Conservation (phyloP, 306 rosid genomes). For the Alnus rubra region DNA sequence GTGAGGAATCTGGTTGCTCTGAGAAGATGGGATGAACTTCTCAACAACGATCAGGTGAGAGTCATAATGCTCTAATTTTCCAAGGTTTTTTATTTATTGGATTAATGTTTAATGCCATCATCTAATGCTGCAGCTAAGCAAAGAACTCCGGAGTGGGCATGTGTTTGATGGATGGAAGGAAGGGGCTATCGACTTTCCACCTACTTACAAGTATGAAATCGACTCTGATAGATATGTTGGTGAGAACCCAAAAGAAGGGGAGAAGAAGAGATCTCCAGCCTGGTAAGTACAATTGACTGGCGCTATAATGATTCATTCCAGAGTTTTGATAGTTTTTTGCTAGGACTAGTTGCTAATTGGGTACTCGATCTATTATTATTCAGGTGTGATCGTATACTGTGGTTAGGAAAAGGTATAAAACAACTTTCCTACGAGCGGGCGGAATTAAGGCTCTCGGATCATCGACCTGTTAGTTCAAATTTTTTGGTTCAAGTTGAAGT, state of each 20-base stretch:
- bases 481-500: constrained; percentile 85
- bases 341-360: not conserved
- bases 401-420: constrained; percentile 82
- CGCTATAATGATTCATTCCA: too few species aligned
- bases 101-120: constrained; percentile 12
- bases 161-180: constrained; percentile 97
- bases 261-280: constrained; percentile 92
- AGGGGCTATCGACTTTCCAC: constrained; percentile 77
- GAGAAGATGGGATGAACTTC: constrained; percentile 76
- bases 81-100: not conserved
- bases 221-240: constrained; percentile 76
- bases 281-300: constrained; percentile 51
- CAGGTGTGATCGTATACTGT: constrained; percentile 94
- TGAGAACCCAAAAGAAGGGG: constrained; percentile 76
- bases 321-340: too few species aligned
- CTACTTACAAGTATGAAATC: constrained; percentile 87
- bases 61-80: constrained; percentile 11
- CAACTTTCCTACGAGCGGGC: constrained; percentile 66
- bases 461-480: constrained; percentile 75
- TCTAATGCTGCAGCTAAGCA: constrained; percentile 58
- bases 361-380: constrained; percentile 21
- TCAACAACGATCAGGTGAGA: constrained; percentile 80
- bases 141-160: constrained; percentile 65
- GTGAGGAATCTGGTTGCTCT: constrained; percentile 61
- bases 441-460: constrained; percentile 75